Evolutionary conservation across 2,329 filamentous ascomycete species (phyloP), one percentile per base, ranked within the genome.

Genomic region (Hypocreales sp.): DNA sequence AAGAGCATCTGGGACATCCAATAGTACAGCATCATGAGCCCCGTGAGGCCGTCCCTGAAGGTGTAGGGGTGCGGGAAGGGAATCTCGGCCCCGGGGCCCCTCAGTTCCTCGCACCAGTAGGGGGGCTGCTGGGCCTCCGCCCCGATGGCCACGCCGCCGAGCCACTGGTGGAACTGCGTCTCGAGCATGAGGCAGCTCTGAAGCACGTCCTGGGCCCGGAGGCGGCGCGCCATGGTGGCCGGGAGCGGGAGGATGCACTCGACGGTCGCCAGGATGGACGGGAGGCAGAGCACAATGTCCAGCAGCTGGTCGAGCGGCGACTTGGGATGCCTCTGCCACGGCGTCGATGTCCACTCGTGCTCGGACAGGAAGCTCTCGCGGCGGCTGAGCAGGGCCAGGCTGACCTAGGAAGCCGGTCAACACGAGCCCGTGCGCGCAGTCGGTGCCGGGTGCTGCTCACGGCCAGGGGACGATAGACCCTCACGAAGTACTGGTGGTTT

Each of bases 401-500:
- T 51, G 23, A 61, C 52, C 61, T 67, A 27, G 7, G 7, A 19
- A 21, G 7, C n/a, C 14, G 20, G 19, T 30, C 20, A 30, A 26
- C 22, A 18, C 2, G 5, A 16, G 5, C 19, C 7, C 18, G 16
- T 28, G 6, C 12, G 9, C 14, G 15, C 18, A 7, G 12, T 22
- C 7, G 9, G 16, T 16, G 13, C 5, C 7, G 8, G 20, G 22
- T n/a, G 24, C 15, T 28, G 52, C 64, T 50, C 50, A 69, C 66
- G 24, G 60, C 61, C 25, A 51, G 56, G 10, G 60, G 64, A 15
- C 67, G 58, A 35, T 64, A 71, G 5, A 71, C 54, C 8, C 65
- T 56, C 15, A 59, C 57, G 30, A 71, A 72, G 40, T 67, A 70
- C 38, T 72, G 66, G 31, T 72, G 67, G 8, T 60, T 53, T 2